A percentile compares a stretch with the other conserved stretches of the same genome.
phyloP scores from a whole-genome alignment of 2,329 filamentous ascomycete species.

The Berkeleyomyces basicola region DNA sequence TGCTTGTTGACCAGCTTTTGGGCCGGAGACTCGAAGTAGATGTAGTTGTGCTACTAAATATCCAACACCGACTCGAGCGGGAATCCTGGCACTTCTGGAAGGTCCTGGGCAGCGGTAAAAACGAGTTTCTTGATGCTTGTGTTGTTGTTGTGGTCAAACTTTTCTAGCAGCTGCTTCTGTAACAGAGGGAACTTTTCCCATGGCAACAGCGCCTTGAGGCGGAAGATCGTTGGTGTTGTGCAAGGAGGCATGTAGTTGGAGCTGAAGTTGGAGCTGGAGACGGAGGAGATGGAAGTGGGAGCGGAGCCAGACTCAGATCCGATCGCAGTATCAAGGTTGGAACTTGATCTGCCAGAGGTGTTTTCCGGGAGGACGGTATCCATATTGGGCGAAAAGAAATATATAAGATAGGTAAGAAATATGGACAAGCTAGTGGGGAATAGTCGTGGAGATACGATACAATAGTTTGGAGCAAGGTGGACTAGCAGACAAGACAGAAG shows the following conservation, averaged over 20 bases:
- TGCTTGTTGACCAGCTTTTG: not conserved
- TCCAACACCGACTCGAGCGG: not conserved
- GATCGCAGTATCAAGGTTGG: not conserved
- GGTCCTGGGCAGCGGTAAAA: not conserved
- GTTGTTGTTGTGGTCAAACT: not conserved
- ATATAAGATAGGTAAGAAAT: too few species aligned
- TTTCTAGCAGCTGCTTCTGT: not conserved
- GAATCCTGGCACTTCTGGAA: not conserved
- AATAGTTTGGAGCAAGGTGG: too few species aligned
- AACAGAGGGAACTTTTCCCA: not conserved
- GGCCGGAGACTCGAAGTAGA: not conserved
- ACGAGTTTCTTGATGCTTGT: not conserved
- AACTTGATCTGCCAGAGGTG: too few species aligned
- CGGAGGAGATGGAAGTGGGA: not conserved
- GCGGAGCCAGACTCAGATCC: not conserved
- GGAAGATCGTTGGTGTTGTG: not conserved
- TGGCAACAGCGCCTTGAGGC: not conserved
- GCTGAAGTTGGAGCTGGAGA: not conserved
- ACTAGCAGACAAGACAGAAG: too few species aligned
- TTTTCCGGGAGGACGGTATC: too few species aligned
- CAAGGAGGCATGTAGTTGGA: not conserved
- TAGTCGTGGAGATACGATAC: too few species aligned
- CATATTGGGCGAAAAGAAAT: too few species aligned
- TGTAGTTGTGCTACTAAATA: not conserved
- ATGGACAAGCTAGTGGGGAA: too few species aligned